These are phyloP conservation scores for Coemansia sp. DNA, from an alignment of 192 early-diverging fungal species.

Conservation along the genomic window DNA sequence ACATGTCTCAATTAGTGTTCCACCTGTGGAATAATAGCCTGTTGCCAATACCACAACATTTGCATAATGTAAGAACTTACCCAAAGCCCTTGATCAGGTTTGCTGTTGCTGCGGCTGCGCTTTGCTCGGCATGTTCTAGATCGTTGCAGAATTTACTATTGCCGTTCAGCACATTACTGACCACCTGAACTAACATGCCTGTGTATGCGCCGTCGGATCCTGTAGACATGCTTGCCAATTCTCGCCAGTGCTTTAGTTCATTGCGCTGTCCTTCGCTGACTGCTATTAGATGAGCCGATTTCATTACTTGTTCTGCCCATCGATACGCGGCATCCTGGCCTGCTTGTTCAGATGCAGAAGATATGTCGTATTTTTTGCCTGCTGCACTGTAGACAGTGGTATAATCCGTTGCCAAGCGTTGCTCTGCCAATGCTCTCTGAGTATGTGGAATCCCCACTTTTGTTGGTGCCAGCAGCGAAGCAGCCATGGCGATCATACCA, in stretches of 20 bases:
- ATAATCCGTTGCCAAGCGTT: constrained; percentile 37
- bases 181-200: constrained; percentile 29
- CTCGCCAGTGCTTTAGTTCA: constrained; percentile 23
- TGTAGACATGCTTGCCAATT: constrained; percentile 24
- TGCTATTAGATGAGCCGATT: constrained; percentile 13
- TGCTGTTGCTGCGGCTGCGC: constrained; percentile 23
- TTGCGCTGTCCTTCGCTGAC: constrained; percentile 33
- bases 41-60: not conserved
- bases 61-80: constrained; percentile 15
- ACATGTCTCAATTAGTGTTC: not conserved
- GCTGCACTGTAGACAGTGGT: constrained; percentile 7
- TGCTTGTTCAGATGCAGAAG: not conserved
- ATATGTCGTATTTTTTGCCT: not conserved
- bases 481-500: constrained; percentile 39
- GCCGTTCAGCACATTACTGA: constrained; percentile 22
- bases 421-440: constrained; percentile 25
- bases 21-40: not conserved
- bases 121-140: constrained; percentile 43
- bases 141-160: constrained; percentile 7
- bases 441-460: constrained; percentile 25
- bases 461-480: constrained; percentile 34
- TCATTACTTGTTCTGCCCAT: constrained; percentile 27
- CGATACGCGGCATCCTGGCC: constrained; percentile 4
- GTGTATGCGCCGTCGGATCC: constrained; percentile 25
- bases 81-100: constrained; percentile 50